A percentile compares a stretch with the other conserved stretches of the same genome.
These are phyloP conservation scores for Fraxinus cuspidata DNA, from an alignment of 257 asterid species.

Conservation along the genomic window DNA sequence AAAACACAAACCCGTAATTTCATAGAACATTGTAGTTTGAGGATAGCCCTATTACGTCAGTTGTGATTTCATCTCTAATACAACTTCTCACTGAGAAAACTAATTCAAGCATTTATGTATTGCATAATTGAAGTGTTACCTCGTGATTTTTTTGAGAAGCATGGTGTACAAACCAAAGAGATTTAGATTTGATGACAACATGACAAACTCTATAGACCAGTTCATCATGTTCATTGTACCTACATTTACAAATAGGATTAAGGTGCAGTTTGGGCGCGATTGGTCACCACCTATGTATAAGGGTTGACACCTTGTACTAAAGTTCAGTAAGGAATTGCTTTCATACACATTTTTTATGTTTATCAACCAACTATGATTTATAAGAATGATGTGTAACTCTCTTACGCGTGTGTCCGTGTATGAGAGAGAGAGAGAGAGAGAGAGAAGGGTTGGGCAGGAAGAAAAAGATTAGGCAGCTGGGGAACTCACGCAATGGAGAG, in stretches of 20 bases:
- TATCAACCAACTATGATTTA: too few species aligned
- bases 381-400: background rate
- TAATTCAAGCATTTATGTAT: background rate
- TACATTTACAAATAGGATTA: constrained; percentile 31
- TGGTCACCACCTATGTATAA: too few species aligned
- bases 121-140: constrained; percentile 35
- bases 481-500: constrained; percentile 17
- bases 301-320: too few species aligned
- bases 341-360: too few species aligned
- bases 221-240: constrained; percentile 84
- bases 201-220: constrained; percentile 72
- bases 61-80: constrained; percentile 1
- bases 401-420: background rate
- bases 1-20: background rate
- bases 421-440: background rate
- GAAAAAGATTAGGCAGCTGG: background rate
- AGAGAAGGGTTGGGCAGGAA: constrained; percentile 2
- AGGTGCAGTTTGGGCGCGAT: background rate
- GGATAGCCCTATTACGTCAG: constrained; percentile 2
- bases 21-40: background rate
- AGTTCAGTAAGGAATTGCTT: too few species aligned
- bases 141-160: constrained; percentile 92
- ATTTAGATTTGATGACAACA: constrained; percentile 81
- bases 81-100: constrained; percentile 1
- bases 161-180: constrained; percentile 91